These are phyloP conservation scores for Echium plantagineum DNA, from an alignment of 257 asterid species.

Conservation along the genomic window DNA sequence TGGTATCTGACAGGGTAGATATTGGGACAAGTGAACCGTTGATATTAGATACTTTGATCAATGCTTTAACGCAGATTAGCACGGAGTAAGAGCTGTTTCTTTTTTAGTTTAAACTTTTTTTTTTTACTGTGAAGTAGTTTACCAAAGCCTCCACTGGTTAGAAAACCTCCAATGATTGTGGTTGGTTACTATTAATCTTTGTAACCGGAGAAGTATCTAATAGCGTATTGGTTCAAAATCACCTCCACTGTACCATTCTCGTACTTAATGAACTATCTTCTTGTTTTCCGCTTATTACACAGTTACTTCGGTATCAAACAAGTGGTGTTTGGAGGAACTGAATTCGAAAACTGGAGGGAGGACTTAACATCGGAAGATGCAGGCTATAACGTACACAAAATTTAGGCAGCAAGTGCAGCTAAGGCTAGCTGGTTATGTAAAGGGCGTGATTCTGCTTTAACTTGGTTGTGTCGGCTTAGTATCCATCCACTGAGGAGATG, in stretches of 20 bases:
- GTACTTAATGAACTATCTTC: background rate
- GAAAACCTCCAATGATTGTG: background rate
- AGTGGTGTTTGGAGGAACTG: conserved; percentile 82
- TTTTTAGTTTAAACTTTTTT: background rate
- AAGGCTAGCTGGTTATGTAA: no score
- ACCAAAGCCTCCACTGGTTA: background rate
- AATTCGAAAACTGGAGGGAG: conserved; percentile 71
- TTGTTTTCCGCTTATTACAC: conserved; percentile 11
- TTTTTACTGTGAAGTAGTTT: background rate
- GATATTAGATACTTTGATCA: conserved; percentile 71
- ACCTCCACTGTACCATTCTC: background rate
- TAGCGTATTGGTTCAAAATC: background rate
- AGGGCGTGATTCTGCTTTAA: no score
- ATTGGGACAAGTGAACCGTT: conserved; percentile 73
- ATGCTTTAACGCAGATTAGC: conserved; percentile 81
- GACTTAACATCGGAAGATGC: conserved; percentile 64
- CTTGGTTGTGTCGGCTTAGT: no score
- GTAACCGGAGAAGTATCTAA: background rate
- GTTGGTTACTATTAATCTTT: background rate
- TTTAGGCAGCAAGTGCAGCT: no score
- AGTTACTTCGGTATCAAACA: conserved; percentile 85
- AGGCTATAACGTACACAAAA: conserved; percentile 70
- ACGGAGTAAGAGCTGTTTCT: conserved; percentile 54
- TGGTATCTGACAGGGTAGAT: conserved; percentile 59
- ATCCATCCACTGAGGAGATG: no score